phyloP scores from a whole-genome alignment of 2,329 filamentous ascomycete genomes.

The Aschersonia sp. region DNA sequence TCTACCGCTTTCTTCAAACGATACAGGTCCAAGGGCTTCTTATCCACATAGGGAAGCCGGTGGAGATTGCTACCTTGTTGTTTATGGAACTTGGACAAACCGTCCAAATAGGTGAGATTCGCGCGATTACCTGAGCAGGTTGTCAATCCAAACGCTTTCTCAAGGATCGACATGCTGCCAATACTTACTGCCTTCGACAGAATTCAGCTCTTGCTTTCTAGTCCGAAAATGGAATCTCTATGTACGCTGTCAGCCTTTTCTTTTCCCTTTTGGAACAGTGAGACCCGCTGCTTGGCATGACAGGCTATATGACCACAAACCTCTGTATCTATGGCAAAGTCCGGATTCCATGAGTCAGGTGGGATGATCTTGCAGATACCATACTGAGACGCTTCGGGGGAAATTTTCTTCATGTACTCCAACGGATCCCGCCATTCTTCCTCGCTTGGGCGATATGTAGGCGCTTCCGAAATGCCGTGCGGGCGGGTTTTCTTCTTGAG shows the following conservation, averaged over 20 bases:
- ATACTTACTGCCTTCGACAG: conserved; percentile 84
- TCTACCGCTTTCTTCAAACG: conserved; percentile 95
- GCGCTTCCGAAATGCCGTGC: conserved; percentile 77
- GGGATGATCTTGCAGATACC: conserved; percentile 94
- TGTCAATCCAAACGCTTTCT: background rate
- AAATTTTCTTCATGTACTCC: conserved; percentile 85
- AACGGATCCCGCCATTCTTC: conserved; percentile 93
- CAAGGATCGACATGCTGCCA: background rate
- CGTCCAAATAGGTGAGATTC: conserved; percentile 91
- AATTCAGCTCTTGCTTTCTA: conserved; percentile 90
- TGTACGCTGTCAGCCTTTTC: background rate
- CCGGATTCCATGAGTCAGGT: conserved; percentile 82
- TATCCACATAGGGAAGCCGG: conserved; percentile 90
- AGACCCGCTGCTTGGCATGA: too few relatives aligned
- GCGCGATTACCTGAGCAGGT: conserved; percentile 61
- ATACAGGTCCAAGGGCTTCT: conserved; percentile 89
- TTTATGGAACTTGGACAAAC: conserved; percentile 90
- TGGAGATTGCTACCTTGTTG: conserved; percentile 91
- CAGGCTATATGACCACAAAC: conserved; percentile 26
- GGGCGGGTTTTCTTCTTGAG: conserved; percentile 65
- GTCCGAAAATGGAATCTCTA: conserved; percentile 96
- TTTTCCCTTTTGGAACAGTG: background rate
- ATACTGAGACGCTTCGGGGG: conserved; percentile 70
- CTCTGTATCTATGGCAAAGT: conserved; percentile 94
- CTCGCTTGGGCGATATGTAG: conserved; percentile 76